phyloP scores from a whole-genome alignment of 257 asterid species.

The Solanum neorickii region DNA sequence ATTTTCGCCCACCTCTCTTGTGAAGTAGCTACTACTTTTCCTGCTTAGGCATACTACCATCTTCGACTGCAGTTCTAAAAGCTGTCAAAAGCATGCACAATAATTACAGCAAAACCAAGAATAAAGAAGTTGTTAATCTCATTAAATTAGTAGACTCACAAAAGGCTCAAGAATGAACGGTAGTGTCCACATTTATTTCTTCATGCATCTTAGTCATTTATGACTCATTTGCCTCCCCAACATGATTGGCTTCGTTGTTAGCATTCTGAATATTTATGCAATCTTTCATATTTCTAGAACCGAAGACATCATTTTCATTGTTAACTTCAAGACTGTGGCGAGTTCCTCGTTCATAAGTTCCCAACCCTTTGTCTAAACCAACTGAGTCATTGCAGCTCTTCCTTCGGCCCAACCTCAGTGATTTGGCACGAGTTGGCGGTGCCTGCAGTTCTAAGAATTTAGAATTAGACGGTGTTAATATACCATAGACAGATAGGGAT shows the following conservation, averaged over 20 bases:
- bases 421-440: slow-evolving; percentile 70
- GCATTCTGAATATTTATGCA: slow-evolving; percentile 6
- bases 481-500: not conserved
- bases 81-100: slow-evolving; percentile 11
- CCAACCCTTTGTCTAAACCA: slow-evolving; percentile 6
- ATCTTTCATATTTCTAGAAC: slow-evolving; percentile 19
- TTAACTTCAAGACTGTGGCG: slow-evolving; percentile 22
- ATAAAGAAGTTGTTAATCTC: slow-evolving; percentile 3
- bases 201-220: not conserved
- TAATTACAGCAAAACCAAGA: not conserved
- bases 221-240: slow-evolving; percentile 13
- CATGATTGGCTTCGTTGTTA: slow-evolving; percentile 14
- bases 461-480: not conserved
- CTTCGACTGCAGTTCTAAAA: slow-evolving; percentile 1
- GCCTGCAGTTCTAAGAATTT: slow-evolving; percentile 20
- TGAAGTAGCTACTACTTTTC: not conserved
- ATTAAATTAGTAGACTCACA: slow-evolving; percentile 25
- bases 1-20: not conserved
- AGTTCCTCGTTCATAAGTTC: slow-evolving; percentile 12
- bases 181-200: slow-evolving; percentile 10
- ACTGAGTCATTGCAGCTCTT: slow-evolving; percentile 38
- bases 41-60: not conserved
- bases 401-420: slow-evolving; percentile 63
- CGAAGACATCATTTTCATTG: slow-evolving; percentile 13
- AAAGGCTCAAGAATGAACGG: slow-evolving; percentile 17